Evolutionary conservation across 192 early-diverging fungal genomes (phyloP).

Genomic region (Umbelopsis sp.): DNA sequence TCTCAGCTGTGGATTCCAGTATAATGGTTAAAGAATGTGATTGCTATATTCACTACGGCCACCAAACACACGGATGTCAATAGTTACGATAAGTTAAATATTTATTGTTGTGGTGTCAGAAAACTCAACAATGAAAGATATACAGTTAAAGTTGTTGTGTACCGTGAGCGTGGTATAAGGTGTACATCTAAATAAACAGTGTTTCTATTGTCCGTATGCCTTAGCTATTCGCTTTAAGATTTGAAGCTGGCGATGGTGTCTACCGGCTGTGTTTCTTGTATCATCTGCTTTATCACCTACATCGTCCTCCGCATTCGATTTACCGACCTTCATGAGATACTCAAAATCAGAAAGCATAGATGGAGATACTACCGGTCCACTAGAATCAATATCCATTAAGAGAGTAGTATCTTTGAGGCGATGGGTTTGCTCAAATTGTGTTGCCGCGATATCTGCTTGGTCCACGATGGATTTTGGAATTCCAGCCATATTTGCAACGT

Average conservation of each 20-base stretch:
- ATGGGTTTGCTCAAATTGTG: conserved; percentile 70
- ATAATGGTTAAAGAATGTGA: too few relatives aligned
- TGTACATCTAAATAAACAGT: neutral
- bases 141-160: too few relatives aligned
- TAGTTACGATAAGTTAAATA: too few relatives aligned
- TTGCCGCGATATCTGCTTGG: conserved; percentile 70
- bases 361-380: conserved; percentile 2
- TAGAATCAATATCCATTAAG: conserved; percentile 8
- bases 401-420: conserved; percentile 26
- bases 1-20: too few relatives aligned
- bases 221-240: conserved; percentile 9
- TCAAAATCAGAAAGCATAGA: conserved; percentile 33
- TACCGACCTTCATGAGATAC: conserved; percentile 22
- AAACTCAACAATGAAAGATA: too few relatives aligned
- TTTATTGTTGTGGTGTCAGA: too few relatives aligned
- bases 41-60: too few relatives aligned
- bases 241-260: conserved; percentile 17
- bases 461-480: conserved; percentile 74
- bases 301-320: neutral
- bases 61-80: too few relatives aligned
- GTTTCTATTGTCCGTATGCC: neutral
- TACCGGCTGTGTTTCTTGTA: conserved; percentile 22
- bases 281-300: conserved; percentile 29
- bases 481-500: conserved; percentile 96
- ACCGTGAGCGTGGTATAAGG: too few relatives aligned